Evolutionary conservation across 805 yeast species (phyloP).

Genomic region (Kodamaea hsintzibuensis): DNA sequence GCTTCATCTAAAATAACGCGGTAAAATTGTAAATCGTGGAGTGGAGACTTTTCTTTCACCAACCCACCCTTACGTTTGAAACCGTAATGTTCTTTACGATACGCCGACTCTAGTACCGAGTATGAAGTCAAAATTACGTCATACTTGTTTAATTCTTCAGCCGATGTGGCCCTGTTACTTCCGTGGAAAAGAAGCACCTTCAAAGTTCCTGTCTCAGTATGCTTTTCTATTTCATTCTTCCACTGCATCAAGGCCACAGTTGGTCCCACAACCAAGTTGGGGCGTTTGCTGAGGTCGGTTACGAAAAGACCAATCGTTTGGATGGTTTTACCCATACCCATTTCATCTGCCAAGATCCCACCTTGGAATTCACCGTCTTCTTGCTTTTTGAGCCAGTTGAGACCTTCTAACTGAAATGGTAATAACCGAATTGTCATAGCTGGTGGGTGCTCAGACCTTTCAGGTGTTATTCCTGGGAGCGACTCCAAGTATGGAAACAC

Average conservation of each 20-base stretch:
- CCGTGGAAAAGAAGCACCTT: conserved; percentile 83
- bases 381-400: conserved; percentile 84
- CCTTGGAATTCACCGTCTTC: conserved; percentile 80
- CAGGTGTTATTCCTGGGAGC: conserved; percentile 47
- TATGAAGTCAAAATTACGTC: conserved; percentile 92
- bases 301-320: conserved; percentile 90
- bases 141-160: conserved; percentile 56
- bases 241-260: conserved; percentile 99
- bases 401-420: conserved; percentile 93
- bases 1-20: conserved; percentile 95
- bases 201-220: conserved; percentile 66
- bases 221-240: conserved; percentile 88
- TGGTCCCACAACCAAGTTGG: conserved; percentile 92
- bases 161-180: conserved; percentile 63
- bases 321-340: conserved; percentile 99
- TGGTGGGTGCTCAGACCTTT: conserved; percentile 70
- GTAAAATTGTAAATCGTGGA: conserved; percentile 76
- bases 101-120: conserved; percentile 86
- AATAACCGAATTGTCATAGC: conserved; percentile 72
- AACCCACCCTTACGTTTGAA: conserved; percentile 70
- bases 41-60: conserved; percentile 70
- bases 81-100: conserved; percentile 79
- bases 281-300: conserved; percentile 63
- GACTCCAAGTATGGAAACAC: conserved; percentile 67
- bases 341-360: conserved; percentile 95